Evolutionary conservation across 306 rosid genomes (phyloP).

Genomic region (Prunus campanulata): DNA sequence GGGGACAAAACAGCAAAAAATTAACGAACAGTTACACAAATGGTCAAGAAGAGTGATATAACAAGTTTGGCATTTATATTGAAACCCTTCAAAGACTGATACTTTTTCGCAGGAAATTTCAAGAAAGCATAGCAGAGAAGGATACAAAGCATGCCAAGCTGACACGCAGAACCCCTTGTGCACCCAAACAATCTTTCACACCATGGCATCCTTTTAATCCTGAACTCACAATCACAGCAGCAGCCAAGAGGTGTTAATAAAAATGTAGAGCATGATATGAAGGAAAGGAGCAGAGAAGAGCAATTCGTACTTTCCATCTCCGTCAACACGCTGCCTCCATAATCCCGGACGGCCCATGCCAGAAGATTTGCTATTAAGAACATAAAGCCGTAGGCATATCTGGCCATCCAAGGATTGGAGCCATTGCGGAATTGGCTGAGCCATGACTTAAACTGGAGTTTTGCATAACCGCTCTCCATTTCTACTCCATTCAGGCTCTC

Average conservation of each 20-base stretch:
- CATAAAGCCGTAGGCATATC: conserved; percentile 82
- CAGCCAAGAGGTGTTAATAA: conserved; percentile 8
- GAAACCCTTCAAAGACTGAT: background rate
- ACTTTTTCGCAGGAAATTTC: background rate
- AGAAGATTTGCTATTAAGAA: conserved; percentile 65
- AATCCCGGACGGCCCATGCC: conserved; percentile 96
- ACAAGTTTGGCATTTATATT: background rate
- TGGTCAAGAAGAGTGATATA: background rate
- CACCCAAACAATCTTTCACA: conserved; percentile 69
- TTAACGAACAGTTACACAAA: too few relatives aligned
- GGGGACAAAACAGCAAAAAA: background rate
- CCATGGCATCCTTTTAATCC: conserved; percentile 74
- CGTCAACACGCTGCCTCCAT: conserved; percentile 47
- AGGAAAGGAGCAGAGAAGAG: conserved; percentile 4
- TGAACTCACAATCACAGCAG: conserved; percentile 19
- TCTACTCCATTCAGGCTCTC: conserved; percentile 22
- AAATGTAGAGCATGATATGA: background rate
- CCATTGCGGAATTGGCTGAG: conserved; percentile 64
- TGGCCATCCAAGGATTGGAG: conserved; percentile 94
- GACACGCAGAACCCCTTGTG: conserved; percentile 90
- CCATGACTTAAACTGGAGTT: conserved; percentile 49
- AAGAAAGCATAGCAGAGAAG: conserved; percentile 28
- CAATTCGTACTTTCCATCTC: conserved; percentile 61
- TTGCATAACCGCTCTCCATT: conserved; percentile 43
- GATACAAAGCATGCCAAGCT: conserved; percentile 99